These are phyloP conservation scores for Diplodia scrobiculata DNA, from an alignment of 2,329 filamentous ascomycete species.

Conservation along the genomic window DNA sequence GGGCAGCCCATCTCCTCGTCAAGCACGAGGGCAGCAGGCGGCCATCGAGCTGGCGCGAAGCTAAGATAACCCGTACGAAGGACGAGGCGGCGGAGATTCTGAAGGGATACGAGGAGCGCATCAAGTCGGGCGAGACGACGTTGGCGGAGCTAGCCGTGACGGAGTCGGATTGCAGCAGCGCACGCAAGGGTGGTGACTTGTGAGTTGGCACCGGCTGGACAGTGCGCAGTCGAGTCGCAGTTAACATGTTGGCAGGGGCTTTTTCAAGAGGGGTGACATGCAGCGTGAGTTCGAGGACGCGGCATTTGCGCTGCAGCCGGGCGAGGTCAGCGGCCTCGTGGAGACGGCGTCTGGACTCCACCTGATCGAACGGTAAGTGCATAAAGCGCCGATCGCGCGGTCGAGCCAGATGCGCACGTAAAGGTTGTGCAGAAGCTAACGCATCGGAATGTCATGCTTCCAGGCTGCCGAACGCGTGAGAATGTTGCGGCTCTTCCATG, in stretches of 20 bases:
- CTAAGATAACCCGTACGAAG: conserved; percentile 83
- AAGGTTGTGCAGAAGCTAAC: conserved; percentile 22
- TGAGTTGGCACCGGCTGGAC: conserved; percentile 48
- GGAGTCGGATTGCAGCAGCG: conserved; percentile 95
- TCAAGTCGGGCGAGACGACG: conserved; percentile 66
- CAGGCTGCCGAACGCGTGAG: conserved; percentile 24
- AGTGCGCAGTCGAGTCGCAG: conserved; percentile 30
- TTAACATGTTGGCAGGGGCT: conserved; percentile 60
- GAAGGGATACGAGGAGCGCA: conserved; percentile 71
- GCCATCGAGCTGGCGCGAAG: conserved; percentile 90
- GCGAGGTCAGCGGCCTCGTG: conserved; percentile 82
- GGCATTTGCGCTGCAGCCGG: conserved; percentile 83
- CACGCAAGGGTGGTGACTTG: conserved; percentile 89
- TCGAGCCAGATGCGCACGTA: conserved; percentile 7
- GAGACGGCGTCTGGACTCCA: conserved; percentile 94
- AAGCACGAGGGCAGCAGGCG: conserved; percentile 89
- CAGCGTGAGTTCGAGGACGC: conserved; percentile 98
- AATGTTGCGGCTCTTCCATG: conserved; percentile 16
- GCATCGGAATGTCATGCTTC: conserved; percentile 6
- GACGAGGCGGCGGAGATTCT: conserved; percentile 83
- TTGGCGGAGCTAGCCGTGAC: conserved; percentile 82
- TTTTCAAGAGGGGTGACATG: conserved; percentile 94
- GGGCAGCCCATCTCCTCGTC: conserved; percentile 86
- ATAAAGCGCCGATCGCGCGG: background rate
- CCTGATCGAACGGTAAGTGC: conserved; percentile 82